A percentile compares a stretch with the other conserved stretches of the same genome.
Evolutionary conservation across 495 filamentous ascomycete species (phyloP).

Genomic region (Aspergillus mulundensis): DNA sequence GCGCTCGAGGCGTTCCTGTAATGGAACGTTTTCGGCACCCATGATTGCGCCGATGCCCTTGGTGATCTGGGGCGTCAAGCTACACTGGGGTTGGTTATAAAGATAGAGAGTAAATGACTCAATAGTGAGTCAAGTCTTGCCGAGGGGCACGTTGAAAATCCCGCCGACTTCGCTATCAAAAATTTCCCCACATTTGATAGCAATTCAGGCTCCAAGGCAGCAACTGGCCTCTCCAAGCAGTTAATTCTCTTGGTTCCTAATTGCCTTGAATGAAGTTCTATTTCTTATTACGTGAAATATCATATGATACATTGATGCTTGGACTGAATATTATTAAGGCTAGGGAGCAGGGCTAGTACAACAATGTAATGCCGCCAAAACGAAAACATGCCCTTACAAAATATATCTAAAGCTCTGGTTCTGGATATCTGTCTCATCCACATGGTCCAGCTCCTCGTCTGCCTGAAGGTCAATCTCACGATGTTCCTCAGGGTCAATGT

Average conservation of each 20-base stretch:
- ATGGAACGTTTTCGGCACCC: constrained; percentile 32
- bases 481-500: constrained; percentile 17
- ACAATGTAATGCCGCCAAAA: no score
- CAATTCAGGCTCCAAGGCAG: constrained; percentile 4
- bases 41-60: constrained; percentile 27
- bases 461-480: constrained; percentile 10
- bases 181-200: constrained; percentile 8
- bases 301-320: no score
- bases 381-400: constrained; percentile 3
- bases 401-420: constrained; percentile 19
- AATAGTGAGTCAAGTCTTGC: constrained; percentile 6
- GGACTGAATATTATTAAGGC: no score
- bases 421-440: constrained; percentile 19
- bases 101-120: neutral
- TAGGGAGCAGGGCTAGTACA: no score
- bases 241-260: neutral
- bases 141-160: constrained; percentile 17
- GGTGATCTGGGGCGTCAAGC: constrained; percentile 7
- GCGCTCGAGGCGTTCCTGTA: constrained; percentile 44
- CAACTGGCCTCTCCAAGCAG: neutral
- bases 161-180: constrained; percentile 19
- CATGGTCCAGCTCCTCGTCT: constrained; percentile 12
- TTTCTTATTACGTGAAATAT: no score
- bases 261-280: no score
- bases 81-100: constrained; percentile 4